phyloP scores from a whole-genome alignment of 495 filamentous ascomycete genomes.

The Annulohypoxylon stygium region DNA sequence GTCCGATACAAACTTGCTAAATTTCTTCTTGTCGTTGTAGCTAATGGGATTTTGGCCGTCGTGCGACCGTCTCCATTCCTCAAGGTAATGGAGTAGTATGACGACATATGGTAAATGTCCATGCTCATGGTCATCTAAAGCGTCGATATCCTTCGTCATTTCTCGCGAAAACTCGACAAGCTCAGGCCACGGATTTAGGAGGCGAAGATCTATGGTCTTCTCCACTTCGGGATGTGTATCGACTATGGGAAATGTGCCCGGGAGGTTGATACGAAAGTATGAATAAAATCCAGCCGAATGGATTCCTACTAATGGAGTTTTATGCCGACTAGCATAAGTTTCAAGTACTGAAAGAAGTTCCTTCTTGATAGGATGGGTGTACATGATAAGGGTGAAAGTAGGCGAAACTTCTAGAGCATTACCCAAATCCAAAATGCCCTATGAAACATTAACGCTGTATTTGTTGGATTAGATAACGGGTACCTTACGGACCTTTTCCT shows the following conservation, averaged over 20 bases:
- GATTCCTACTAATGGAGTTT: conserved; percentile 82
- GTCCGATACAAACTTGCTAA: conserved; percentile 74
- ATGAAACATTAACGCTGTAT: conserved; percentile 37
- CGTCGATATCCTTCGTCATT: conserved; percentile 74
- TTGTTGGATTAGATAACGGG: conserved; percentile 39
- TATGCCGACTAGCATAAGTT: conserved; percentile 67
- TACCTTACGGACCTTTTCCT: conserved; percentile 51
- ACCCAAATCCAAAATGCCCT: conserved; percentile 43
- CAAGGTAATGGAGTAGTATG: conserved; percentile 86
- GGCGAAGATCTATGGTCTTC: conserved; percentile 84
- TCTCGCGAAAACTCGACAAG: conserved; percentile 72
- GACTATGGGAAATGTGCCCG: conserved; percentile 87
- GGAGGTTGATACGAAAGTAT: conserved; percentile 81
- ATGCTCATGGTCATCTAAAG: conserved; percentile 82
- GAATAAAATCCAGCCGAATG: conserved; percentile 92
- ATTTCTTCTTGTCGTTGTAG: conserved; percentile 90
- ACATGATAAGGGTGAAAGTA: conserved; percentile 79
- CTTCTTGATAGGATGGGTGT: conserved; percentile 74
- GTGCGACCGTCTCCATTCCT: conserved; percentile 82
- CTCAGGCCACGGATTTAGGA: conserved; percentile 90
- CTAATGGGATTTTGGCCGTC: conserved; percentile 74
- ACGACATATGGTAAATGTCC: conserved; percentile 93
- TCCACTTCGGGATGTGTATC: conserved; percentile 95
- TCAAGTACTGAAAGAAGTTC: conserved; percentile 70
- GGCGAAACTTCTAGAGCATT: conserved; percentile 59